Base-by-base conservation (phyloP, 2,329 filamentous ascomycete species). In the Paracoccidioides lutzii region DNA sequence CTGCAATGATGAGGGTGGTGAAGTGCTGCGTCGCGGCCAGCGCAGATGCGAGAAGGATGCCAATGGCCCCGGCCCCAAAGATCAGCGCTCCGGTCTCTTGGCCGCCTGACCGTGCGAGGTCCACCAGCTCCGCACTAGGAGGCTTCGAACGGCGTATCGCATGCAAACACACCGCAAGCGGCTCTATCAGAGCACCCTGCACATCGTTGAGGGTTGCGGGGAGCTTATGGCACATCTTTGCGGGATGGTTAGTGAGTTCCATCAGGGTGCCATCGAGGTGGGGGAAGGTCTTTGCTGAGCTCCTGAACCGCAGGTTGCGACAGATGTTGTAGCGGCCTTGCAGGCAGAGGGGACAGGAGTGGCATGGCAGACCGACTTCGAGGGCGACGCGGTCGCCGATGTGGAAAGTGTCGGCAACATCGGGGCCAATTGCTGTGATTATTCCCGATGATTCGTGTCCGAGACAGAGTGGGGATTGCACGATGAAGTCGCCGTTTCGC, bases 301-400 rank as follows among this genome's bases (percentile, higher is more conserved):
- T 80, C 58, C 80, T 67, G 64, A 83, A 83, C 43, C 72, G 73
- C 73, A 84, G 76, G 7, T 71, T 71, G 30, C 76, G 76, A 71
- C 81, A 84, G 60, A 84, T 80, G 61, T 84, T 84, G 66, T 83
- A 83, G 52, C 81, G 69, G 53, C 78, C 79, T 55, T 76, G 73
- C 45, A 71, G 69, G 64, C 81, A 84, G 53, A 78, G 70, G 28
- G 73, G 68, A 64, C 81, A 84, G 43, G 68, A 65, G 42, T 87
- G 83, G 75, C 91, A 97, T 0, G 90, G 88, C 53, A 88, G 80
- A 52, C 91, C 91, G 12, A 94, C 91, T 77, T 97, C 91, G 44
- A 97, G 76, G n/a, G 91, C 90, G 22, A 96, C 85, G 63, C 87
- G 84, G 73, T 96, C 90, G 57, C 90, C 90, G 9, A 78, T 67